Evolutionary conservation across 164 flowering plant species (phyloP).

Genomic region (Tetracentron sinense): DNA sequence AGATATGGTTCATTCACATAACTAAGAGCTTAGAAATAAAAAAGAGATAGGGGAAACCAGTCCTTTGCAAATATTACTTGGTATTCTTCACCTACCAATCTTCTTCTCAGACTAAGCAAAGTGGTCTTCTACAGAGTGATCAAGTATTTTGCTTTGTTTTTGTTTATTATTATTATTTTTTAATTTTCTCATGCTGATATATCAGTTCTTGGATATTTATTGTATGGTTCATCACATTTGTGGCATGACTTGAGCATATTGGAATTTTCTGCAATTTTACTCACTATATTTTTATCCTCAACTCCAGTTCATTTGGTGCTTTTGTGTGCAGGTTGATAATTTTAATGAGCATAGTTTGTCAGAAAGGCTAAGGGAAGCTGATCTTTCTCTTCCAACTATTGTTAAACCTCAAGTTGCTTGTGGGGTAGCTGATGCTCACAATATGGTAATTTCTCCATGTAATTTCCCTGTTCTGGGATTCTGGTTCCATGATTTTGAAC

Average conservation of each 20-base stretch:
- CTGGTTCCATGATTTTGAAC: background rate
- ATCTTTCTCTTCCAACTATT: constrained; percentile 63
- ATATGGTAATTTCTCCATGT: constrained; percentile 46
- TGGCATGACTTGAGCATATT: background rate
- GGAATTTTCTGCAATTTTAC: background rate
- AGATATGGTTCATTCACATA: no score
- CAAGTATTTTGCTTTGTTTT: no score
- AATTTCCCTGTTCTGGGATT: background rate
- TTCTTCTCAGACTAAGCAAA: no score
- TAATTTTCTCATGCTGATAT: no score
- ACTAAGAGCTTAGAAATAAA: no score
- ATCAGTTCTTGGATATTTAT: background rate
- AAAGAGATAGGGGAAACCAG: no score
- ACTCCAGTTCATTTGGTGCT: background rate
- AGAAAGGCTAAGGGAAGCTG: constrained; percentile 44
- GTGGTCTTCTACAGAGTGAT: no score
- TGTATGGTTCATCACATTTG: background rate
- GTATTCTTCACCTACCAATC: no score
- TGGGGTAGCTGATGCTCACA: constrained; percentile 88
- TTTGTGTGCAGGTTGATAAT: constrained; percentile 59
- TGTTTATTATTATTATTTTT: no score
- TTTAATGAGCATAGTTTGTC: constrained; percentile 51
- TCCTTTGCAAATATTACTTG: no score
- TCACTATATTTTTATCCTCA: background rate
- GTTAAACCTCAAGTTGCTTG: constrained; percentile 97